phyloP scores from a whole-genome alignment of 257 asterid genomes.

The Nicotiana benthamiana region DNA sequence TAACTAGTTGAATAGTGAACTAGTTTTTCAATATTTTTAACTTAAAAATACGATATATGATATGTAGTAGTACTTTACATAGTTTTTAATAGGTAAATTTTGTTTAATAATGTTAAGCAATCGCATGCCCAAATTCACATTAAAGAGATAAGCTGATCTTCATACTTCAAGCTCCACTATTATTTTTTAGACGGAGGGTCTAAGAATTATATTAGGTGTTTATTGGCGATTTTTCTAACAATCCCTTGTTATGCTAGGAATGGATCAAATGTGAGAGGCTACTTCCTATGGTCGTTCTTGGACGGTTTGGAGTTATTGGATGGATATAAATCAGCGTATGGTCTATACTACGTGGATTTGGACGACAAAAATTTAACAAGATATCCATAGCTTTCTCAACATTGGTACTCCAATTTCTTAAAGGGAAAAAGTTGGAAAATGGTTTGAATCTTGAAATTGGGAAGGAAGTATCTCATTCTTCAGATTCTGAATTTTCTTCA shows the following conservation, averaged over 20 bases:
- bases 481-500: not conserved
- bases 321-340: conserved; percentile 28
- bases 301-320: conserved; percentile 52
- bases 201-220: not conserved
- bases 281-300: conserved; percentile 48
- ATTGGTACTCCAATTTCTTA: conserved; percentile 44
- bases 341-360: conserved; percentile 51
- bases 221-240: not conserved
- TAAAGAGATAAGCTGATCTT: too few species aligned
- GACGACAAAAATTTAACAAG: conserved; percentile 34
- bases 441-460: not conserved
- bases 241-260: conserved; percentile 22
- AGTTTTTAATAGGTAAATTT: too few species aligned
- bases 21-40: too few species aligned
- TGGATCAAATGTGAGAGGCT: conserved; percentile 46
- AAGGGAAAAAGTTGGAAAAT: conserved; percentile 17
- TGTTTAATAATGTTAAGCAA: too few species aligned
- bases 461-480: not conserved
- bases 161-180: too few species aligned
- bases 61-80: too few species aligned
- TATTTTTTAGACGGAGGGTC: not conserved
- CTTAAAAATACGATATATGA: too few species aligned
- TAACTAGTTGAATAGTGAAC: too few species aligned
- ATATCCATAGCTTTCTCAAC: conserved; percentile 40
- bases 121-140: too few species aligned